Conservation (phyloP, 495 filamentous ascomycete species). For the Tuber microsphaerosporum region DNA sequence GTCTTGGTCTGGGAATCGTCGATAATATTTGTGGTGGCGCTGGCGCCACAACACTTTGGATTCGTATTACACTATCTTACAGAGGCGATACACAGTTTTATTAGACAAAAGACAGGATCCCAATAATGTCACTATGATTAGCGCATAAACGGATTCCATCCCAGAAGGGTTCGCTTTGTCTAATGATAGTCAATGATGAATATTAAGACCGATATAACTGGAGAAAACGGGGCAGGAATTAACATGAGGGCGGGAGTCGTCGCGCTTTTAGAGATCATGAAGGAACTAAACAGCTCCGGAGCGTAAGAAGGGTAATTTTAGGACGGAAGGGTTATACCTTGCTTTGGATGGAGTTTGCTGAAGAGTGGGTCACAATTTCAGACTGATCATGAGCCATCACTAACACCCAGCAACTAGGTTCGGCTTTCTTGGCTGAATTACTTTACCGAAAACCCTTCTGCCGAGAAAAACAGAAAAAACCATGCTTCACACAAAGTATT, state of each 20-base stretch:
- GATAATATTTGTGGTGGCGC: neutral
- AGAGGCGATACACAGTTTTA: conserved; percentile 49
- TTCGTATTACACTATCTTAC: conserved; percentile 36
- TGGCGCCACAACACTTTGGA: conserved; percentile 7
- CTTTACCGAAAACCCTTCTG: conserved; percentile 48
- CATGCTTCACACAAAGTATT: conserved; percentile 58
- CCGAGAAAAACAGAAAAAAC: conserved; percentile 51
- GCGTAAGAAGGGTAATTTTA: conserved; percentile 31
- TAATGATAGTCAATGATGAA: neutral
- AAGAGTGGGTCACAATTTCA: conserved; percentile 42
- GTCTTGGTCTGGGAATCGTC: neutral
- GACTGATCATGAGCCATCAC: neutral
- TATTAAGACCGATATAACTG: neutral
- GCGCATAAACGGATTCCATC: conserved; percentile 57
- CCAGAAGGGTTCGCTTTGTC: conserved; percentile 7
- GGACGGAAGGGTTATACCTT: conserved; percentile 42
- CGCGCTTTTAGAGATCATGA: conserved; percentile 51
- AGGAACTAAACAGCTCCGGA: conserved; percentile 47
- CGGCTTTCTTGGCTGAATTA: conserved; percentile 52
- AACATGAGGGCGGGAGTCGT: conserved; percentile 54
- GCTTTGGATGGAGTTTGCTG: conserved; percentile 56
- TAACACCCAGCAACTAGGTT: conserved; percentile 48
- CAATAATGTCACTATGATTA: conserved; percentile 54
- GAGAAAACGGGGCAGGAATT: conserved; percentile 44
- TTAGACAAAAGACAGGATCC: conserved; percentile 51